Evolutionary conservation across 495 filamentous ascomycete genomes (phyloP).

Genomic region (Neurospora sp.): DNA sequence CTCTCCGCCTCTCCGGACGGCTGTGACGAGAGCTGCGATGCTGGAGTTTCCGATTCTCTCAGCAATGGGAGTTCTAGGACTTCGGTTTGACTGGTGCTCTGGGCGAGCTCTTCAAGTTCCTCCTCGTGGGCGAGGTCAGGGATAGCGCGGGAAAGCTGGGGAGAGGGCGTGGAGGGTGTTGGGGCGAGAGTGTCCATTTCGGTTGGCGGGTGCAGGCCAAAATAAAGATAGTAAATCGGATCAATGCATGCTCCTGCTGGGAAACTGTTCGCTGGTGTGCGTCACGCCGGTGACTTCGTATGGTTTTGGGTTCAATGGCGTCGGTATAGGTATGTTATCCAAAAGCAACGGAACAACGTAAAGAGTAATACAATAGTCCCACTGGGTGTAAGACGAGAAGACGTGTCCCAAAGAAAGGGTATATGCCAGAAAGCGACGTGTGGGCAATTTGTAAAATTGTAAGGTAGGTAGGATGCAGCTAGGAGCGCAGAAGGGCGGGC

Average conservation of each 20-base stretch:
- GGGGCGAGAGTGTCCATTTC: not conserved
- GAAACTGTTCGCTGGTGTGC: not conserved
- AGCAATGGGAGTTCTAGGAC: not conserved
- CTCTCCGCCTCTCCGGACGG: conserved; percentile 9
- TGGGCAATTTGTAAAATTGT: not conserved
- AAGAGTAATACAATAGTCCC: not conserved
- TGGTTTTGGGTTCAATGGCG: not conserved
- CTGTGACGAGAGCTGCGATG: not conserved
- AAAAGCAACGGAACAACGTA: not conserved
- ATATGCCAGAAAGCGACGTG: not conserved
- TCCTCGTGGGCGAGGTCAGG: not conserved
- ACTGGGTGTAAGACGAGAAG: not conserved
- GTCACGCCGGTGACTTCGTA: not conserved
- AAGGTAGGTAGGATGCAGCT: not conserved
- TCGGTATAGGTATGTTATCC: not conserved
- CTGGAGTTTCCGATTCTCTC: not conserved
- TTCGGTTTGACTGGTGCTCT: not conserved
- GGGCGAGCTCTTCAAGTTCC: not conserved
- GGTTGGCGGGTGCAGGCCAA: not conserved
- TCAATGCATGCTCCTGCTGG: not conserved
- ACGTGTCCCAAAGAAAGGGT: not conserved
- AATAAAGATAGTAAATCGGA: not conserved
- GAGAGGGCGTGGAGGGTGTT: not conserved
- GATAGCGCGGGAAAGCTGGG: not conserved
- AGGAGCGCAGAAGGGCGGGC: not conserved